Base-by-base conservation (phyloP, 805 yeast genomes). In the Myxozyma monticola region DNA sequence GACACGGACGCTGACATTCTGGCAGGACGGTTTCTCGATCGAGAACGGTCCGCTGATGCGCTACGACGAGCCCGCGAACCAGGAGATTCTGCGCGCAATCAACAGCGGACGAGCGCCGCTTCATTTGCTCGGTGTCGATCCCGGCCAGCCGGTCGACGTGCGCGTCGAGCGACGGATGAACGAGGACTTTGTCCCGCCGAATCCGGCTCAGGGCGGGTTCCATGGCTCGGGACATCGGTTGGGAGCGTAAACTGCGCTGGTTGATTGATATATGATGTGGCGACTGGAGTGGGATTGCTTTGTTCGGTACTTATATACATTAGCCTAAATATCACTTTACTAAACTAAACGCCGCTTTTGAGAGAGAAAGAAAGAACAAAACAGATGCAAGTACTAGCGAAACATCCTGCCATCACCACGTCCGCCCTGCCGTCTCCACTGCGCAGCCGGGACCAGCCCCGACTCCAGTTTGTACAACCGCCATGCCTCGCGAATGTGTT, bases 21-120 rank as follows among this genome's bases (percentile, higher is more conserved):
- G 99, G 99, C 84, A 82, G 60, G 91, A 93, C 63, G 99, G 99
- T 1, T 93, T 93, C 70, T 88, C 88, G 56, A 89, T 93, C 22
- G 98, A 93, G 28, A 96, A 90, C 42, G 98, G 98, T 1, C 79
- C 80, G 21, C 75, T 93, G 48, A 84, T 78, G 66, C 75, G 93
- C 51, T 93, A 89, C 66, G 96, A 91, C 63, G 98, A 93, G 66
- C 96, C 96, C 4, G 81, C 78, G n/a, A 93, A 91, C 66, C 83
- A 83, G 41, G 78, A 76, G 37, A 85, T 87, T 57, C 73, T 93
- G 61, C 77, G 81, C 57, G 93, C 90, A 59, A 76, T 93, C 68
- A 85, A 87, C 64, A 77, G 82, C 48, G 99, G 99, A 8, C 42
- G 35, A n/a, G 99, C 96, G 0, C 99, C 99, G 17, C 70, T 91